Percentiles rank a stretch among this genome's conserved stretches.
These are phyloP conservation scores for Acephala macrosclerotiorum DNA, from an alignment of 2,329 filamentous ascomycete genomes.

Conservation along the genomic window DNA sequence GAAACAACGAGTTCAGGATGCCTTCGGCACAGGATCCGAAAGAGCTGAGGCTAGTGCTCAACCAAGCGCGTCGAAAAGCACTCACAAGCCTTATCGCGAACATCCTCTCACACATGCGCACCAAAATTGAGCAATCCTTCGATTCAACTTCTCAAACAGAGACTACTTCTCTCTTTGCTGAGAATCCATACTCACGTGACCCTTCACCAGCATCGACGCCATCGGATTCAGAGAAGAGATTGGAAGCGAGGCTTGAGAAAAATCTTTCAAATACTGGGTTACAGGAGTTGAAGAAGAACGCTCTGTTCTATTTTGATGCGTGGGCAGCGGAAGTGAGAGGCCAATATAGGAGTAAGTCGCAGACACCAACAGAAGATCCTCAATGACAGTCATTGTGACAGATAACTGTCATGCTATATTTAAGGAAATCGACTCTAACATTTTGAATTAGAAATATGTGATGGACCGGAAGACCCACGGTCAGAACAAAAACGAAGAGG, in stretches of 20 bases:
- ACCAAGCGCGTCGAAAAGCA: constrained; percentile 58
- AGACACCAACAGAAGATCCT: neutral
- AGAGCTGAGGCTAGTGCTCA: constrained; percentile 54
- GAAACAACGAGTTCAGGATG: constrained; percentile 22
- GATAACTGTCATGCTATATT: neutral
- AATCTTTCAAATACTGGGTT: constrained; percentile 35
- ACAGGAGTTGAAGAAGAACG: constrained; percentile 56
- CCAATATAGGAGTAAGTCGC: constrained; percentile 62
- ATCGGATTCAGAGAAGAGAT: constrained; percentile 23
- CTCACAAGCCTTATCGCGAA: constrained; percentile 59
- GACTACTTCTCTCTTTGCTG: constrained; percentile 34
- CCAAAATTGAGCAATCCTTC: constrained; percentile 53
- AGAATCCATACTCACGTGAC: constrained; percentile 16
- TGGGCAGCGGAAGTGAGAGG: constrained; percentile 78
- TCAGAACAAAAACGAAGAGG: constrained; percentile 50
- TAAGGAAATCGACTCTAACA: neutral
- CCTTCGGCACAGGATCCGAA: constrained; percentile 37
- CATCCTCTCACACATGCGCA: constrained; percentile 62
- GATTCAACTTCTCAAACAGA: constrained; percentile 19
- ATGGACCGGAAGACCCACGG: constrained; percentile 55
- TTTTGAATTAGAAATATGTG: constrained; percentile 58
- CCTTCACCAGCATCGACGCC: neutral
- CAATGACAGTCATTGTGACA: neutral
- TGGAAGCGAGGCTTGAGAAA: constrained; percentile 36
- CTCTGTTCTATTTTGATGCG: constrained; percentile 75